Percentiles rank a stretch among this genome's conserved stretches.
Evolutionary conservation across 1,284 basidiomycete genomes (phyloP).

Genomic region (Tausonia pullulans): DNA sequence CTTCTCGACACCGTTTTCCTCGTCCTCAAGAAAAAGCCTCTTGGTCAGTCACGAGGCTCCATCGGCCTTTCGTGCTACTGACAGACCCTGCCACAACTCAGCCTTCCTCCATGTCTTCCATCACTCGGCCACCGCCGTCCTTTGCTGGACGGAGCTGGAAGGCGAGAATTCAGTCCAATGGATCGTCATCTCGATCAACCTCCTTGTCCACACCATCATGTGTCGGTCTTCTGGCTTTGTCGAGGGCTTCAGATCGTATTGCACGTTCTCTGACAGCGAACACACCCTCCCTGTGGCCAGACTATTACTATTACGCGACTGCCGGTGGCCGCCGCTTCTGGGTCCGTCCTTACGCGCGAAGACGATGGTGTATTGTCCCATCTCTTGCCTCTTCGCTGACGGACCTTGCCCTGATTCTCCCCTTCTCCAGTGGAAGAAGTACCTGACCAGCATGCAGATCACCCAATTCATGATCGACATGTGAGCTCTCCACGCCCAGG

Average conservation of each 20-base stretch:
- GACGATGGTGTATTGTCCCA: constrained; percentile 6
- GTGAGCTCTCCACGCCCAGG: constrained; percentile 29
- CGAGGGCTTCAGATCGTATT: no score
- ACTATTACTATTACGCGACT: constrained; percentile 96
- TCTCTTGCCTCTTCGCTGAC: constrained; percentile 2
- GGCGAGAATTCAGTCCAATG: constrained; percentile 89
- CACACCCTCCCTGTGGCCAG: constrained; percentile 6
- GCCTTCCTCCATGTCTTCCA: constrained; percentile 98
- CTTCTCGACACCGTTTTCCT: constrained; percentile 93
- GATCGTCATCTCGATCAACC: constrained; percentile 88
- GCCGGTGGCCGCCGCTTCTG: constrained; percentile 90
- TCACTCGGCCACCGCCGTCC: constrained; percentile 91
- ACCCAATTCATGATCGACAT: constrained; percentile 87
- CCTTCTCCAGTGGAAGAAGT: constrained; percentile 75
- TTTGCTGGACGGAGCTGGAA: constrained; percentile 89
- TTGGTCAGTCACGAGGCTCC: constrained; percentile 47
- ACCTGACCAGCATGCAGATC: constrained; percentile 91
- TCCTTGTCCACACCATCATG: constrained; percentile 95
- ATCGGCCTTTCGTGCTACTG: no score
- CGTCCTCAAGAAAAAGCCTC: constrained; percentile 93
- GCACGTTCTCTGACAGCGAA: neutral
- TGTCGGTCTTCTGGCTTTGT: constrained; percentile 46
- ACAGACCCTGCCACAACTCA: constrained; percentile 29
- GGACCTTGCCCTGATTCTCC: constrained; percentile 25
- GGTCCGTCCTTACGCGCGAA: constrained; percentile 42